phyloP scores from a whole-genome alignment of 192 early-diverging fungal species.

The Phycomyces nitens region DNA sequence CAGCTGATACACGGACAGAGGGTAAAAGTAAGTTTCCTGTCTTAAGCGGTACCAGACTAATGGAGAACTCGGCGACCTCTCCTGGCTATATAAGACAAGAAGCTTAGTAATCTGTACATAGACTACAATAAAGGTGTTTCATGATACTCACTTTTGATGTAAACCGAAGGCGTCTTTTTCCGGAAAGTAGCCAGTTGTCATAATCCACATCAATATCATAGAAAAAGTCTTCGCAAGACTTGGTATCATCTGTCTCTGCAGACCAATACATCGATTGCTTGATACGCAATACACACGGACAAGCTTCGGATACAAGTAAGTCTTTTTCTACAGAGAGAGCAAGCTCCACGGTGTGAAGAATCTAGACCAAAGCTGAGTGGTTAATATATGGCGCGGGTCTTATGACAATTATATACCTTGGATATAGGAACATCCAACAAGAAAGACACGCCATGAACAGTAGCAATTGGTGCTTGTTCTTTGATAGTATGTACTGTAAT shows the following conservation, averaged over 20 bases:
- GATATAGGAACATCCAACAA: slow-evolving; percentile 44
- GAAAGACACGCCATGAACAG: slow-evolving; percentile 29
- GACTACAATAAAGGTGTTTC: neutral
- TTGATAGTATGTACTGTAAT: slow-evolving; percentile 43
- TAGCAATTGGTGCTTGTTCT: slow-evolving; percentile 8
- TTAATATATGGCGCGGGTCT: neutral
- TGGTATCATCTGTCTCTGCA: slow-evolving; percentile 6
- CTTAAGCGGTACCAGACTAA: slow-evolving; percentile 55
- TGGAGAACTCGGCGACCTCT: slow-evolving; percentile 41
- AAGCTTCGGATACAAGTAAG: slow-evolving; percentile 51
- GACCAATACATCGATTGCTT: slow-evolving; percentile 54
- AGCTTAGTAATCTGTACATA: neutral
- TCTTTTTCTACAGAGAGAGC: slow-evolving; percentile 34
- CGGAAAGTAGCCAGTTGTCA: slow-evolving; percentile 65
- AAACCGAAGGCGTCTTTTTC: slow-evolving; percentile 57
- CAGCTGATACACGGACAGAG: slow-evolving; percentile 41
- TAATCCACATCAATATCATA: slow-evolving; percentile 66
- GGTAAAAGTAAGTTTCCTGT: slow-evolving; percentile 57
- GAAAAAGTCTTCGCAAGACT: slow-evolving; percentile 39
- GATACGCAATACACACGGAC: slow-evolving; percentile 52
- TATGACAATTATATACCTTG: slow-evolving; percentile 27
- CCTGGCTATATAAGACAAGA: slow-evolving; percentile 36
- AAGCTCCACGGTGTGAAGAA: slow-evolving; percentile 53
- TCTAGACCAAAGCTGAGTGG: slow-evolving; percentile 22
- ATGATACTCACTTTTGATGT: slow-evolving; percentile 45